Evolutionary conservation across 1,284 basidiomycete species (phyloP), one percentile per base, ranked within the genome.

Genomic region (Cystobasidium sp.): DNA sequence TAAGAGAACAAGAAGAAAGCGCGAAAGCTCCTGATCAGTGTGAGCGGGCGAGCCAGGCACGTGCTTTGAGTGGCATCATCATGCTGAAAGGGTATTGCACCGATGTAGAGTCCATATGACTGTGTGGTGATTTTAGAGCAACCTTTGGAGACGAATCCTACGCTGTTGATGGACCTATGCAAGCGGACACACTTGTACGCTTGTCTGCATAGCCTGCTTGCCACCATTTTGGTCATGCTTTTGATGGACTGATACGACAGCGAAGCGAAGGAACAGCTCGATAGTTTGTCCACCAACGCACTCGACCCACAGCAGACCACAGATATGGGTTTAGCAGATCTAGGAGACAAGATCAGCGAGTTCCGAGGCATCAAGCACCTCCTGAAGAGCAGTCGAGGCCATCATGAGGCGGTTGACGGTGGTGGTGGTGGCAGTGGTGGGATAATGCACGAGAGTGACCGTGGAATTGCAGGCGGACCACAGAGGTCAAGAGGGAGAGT

Each of bases 271-370:
- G 31, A 31, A 31, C 31, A 31, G 31, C 31, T 31, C 31, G 31
- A 31, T 31, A 58, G 55, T 14, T 10, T 53, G 24, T 31, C 22
- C 16, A 56, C 24, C 22, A 12, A 16, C 20, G 6, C 9, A 59
- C 56, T 16, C 20, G n/a, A 6, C 7, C 56, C 18, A 14, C 39
- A 2, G 31, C 31, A 31, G 1, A 31, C 31, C 31, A 31, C 31
- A 31, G 31, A 31, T n/a, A 56, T 49, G 61, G 61, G 44, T 10
- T 43, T 63, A 44, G 43, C 39, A 12, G 59, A 62, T 44, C 20
- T 69, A 16, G 46, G 58, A 18, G 69, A 71, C 47, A 71, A 47
- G 46, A 18, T 70, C 10, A 49, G 68, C 68, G 55, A 56, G 56
- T 59, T 67, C 20, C 64, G 46, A 2, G 64, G 49, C 49, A 39